Conservation (phyloP, 345 rosid species). For the Sonneratia caseolaris region DNA sequence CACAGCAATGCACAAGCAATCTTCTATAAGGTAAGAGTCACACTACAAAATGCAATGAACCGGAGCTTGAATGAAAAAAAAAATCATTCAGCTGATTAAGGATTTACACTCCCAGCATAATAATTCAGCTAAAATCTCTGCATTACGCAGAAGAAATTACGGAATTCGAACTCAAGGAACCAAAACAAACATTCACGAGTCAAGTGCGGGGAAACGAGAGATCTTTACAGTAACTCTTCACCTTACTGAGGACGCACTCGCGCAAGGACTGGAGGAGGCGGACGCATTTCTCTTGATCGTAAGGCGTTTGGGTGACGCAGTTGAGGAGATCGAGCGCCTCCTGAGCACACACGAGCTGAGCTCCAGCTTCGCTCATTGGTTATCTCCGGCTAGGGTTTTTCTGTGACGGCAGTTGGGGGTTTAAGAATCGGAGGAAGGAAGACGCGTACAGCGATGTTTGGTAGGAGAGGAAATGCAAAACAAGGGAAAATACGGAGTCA, state of each 20-base stretch:
- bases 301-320: slow-evolving; percentile 63
- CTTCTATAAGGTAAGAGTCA: not conserved
- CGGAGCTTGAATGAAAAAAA: not conserved
- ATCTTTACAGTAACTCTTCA: not conserved
- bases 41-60: not conserved
- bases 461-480: too few relatives aligned
- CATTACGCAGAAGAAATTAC: not conserved
- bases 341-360: slow-evolving; percentile 43
- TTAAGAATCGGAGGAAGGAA: too few relatives aligned
- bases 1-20: not conserved
- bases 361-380: slow-evolving; percentile 9
- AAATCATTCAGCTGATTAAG: too few relatives aligned
- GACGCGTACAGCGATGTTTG: too few relatives aligned
- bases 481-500: too few relatives aligned
- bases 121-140: not conserved
- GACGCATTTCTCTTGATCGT: slow-evolving; percentile 54
- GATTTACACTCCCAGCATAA: not conserved
- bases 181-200: not conserved
- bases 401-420: not conserved
- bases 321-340: slow-evolving; percentile 72
- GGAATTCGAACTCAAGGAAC: too few relatives aligned
- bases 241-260: slow-evolving; percentile 66
- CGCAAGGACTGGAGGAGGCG: slow-evolving; percentile 51
- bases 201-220: not conserved
- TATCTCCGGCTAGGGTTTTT: not conserved